These are phyloP conservation scores for Eucalyptus fibrosa DNA, from an alignment of 345 rosid genomes.

Conservation along the genomic window DNA sequence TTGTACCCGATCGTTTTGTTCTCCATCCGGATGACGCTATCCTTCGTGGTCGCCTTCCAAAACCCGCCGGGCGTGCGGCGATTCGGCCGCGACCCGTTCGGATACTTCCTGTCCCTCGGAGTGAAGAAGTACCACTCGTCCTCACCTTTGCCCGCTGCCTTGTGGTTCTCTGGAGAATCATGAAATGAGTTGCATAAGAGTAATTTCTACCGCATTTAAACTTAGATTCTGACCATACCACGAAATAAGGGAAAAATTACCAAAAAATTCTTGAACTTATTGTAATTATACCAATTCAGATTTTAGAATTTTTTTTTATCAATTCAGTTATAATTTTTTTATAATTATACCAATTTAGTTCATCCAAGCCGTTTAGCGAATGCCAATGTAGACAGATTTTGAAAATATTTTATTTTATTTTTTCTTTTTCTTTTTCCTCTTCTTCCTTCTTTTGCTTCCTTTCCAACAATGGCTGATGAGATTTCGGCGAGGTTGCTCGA, in stretches of 20 bases:
- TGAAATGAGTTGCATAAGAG: not conserved
- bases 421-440: too few relatives aligned
- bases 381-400: rapidly evolving
- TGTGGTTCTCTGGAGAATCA: not conserved
- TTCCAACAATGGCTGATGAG: too few relatives aligned
- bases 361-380: too few relatives aligned
- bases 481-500: too few relatives aligned
- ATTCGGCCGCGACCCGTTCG: not conserved
- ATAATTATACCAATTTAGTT: too few relatives aligned
- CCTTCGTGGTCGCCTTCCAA: not conserved
- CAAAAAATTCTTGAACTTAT: too few relatives aligned
- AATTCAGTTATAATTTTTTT: too few relatives aligned
- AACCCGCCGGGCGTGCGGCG: not conserved
- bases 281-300: too few relatives aligned
- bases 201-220: not conserved
- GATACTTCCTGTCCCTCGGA: not conserved
- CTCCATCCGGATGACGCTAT: not conserved
- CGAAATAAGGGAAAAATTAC: not conserved
- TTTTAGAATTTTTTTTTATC: too few relatives aligned
- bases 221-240: not conserved
- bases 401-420: too few relatives aligned
- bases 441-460: too few relatives aligned
- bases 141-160: not conserved
- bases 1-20: not conserved
- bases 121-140: not conserved